phyloP scores from a whole-genome alignment of 2,329 filamentous ascomycete genomes.

The Pezicula carpinea region DNA sequence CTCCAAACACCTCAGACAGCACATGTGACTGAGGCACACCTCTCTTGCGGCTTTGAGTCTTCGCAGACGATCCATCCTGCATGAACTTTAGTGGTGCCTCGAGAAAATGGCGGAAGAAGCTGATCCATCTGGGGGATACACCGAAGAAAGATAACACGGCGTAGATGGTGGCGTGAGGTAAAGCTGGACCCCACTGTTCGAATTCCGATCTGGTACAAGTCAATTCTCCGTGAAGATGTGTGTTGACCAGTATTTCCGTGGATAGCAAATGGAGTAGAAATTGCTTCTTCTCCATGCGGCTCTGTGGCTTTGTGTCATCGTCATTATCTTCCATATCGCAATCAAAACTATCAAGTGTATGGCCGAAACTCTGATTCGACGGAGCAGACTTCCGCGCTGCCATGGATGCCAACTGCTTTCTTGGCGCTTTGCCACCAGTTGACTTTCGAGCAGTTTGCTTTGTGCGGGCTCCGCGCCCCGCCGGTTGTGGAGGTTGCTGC shows the following conservation, averaged over 20 bases:
- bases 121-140: constrained; percentile 49
- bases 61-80: constrained; percentile 39
- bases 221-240: constrained; percentile 43
- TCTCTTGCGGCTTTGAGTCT: constrained; percentile 42
- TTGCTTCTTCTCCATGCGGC: constrained; percentile 47
- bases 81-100: constrained; percentile 56
- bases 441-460: constrained; percentile 57
- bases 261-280: constrained; percentile 51
- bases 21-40: constrained; percentile 57
- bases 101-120: constrained; percentile 57
- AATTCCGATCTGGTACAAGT: constrained; percentile 55
- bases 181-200: constrained; percentile 48
- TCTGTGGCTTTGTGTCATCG: constrained; percentile 9
- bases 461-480: constrained; percentile 17
- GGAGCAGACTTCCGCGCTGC: constrained; percentile 60
- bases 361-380: background rate
- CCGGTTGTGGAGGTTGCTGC: background rate
- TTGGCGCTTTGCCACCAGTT: constrained; percentile 66
- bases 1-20: constrained; percentile 55
- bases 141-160: constrained; percentile 55
- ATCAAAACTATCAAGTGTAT: background rate
- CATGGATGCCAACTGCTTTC: constrained; percentile 94
- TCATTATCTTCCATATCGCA: constrained; percentile 1
- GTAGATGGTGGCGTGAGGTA: constrained; percentile 57
- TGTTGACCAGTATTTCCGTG: constrained; percentile 49